phyloP scores from a whole-genome alignment of 108 stramenopile species.

The Skeletonema grethae region DNA sequence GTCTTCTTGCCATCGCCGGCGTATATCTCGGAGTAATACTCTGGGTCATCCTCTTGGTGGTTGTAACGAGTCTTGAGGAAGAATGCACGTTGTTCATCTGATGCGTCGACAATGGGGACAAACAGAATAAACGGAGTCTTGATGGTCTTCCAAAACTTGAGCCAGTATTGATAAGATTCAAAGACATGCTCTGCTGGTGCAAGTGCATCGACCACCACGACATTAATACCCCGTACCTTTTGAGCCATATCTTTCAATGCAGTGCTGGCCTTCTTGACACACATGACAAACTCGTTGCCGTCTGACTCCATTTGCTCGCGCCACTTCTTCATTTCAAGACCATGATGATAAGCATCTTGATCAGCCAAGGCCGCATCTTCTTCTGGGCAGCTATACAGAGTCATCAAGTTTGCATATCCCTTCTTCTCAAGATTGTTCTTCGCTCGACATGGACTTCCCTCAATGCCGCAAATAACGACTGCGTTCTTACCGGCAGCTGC shows the following conservation, averaged over 20 bases:
- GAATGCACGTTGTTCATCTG: constrained; percentile 24
- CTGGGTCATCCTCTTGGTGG: constrained; percentile 35
- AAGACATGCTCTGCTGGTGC: constrained; percentile 31
- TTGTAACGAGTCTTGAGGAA: constrained; percentile 49
- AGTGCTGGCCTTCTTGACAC: constrained; percentile 32
- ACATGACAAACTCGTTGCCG: constrained; percentile 32
- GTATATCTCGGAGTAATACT: constrained; percentile 46
- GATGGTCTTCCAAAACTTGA: constrained; percentile 38
- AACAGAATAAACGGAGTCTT: constrained; percentile 41
- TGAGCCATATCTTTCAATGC: constrained; percentile 37
- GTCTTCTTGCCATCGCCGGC: constrained; percentile 44
- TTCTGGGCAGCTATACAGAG: constrained; percentile 34
- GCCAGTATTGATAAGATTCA: constrained; percentile 34
- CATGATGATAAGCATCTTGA: constrained; percentile 23
- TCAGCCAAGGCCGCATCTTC: constrained; percentile 30
- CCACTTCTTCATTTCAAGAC: constrained; percentile 35
- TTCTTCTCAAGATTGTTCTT: constrained; percentile 33
- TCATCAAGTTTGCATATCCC: constrained; percentile 33
- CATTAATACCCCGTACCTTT: constrained; percentile 30
- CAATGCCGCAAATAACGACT: constrained; percentile 29
- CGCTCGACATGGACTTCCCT: constrained; percentile 32
- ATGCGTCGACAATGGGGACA: constrained; percentile 35
- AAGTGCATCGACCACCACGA: constrained; percentile 45
- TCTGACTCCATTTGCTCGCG: constrained; percentile 18
- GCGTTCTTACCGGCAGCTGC: constrained; percentile 14